Conservation (phyloP, 2,329 filamentous ascomycete species). For the Aspergillus niger region DNA sequence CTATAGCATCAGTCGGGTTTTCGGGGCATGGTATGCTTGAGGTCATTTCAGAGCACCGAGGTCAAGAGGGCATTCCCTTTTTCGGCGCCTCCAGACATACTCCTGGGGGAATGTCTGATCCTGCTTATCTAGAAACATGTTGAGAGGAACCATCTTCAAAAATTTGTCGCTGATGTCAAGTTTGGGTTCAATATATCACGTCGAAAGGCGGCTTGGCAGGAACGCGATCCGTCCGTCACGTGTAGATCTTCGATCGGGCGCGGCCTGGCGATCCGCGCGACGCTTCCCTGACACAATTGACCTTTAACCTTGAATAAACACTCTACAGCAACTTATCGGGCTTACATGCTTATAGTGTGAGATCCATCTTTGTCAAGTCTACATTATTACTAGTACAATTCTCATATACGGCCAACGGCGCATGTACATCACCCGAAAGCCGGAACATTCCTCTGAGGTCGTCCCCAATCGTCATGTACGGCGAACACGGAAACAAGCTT, state of each 20-base stretch:
- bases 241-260: conserved; percentile 7
- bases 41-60: not conserved
- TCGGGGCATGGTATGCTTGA: not conserved
- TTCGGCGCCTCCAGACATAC: not conserved
- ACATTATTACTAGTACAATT: not conserved
- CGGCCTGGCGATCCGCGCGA: conserved; percentile 1
- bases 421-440: not conserved
- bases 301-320: not conserved
- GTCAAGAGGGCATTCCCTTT: not conserved
- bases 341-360: not conserved
- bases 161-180: not conserved
- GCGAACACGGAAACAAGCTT: conserved; percentile 82
- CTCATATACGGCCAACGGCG: not conserved
- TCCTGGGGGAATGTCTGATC: too few species aligned
- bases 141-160: too few species aligned
- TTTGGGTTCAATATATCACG: not conserved
- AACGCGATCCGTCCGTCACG: conserved; percentile 8
- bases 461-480: conserved; percentile 66
- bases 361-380: not conserved
- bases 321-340: not conserved
- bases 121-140: too few species aligned
- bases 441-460: not conserved
- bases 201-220: conserved; percentile 6
- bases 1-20: not conserved
- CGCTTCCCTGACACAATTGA: not conserved